Base-by-base conservation (phyloP, 2,329 filamentous ascomycete genomes). In the Calonectria pseudoreteaudii region DNA sequence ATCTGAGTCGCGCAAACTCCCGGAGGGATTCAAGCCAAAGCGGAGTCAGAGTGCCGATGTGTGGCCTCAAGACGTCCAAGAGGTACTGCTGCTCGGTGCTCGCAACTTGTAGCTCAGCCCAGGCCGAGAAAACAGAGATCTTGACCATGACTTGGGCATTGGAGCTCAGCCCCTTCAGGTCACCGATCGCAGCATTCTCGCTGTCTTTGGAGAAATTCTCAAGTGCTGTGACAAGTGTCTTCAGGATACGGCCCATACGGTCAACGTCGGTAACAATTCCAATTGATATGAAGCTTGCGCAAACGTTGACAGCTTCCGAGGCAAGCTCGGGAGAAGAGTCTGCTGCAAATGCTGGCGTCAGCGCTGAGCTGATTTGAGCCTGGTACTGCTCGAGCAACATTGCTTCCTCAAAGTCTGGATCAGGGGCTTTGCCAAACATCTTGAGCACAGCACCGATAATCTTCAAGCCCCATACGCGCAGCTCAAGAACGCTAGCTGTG, bases 121-220 rank as follows among this genome's bases (percentile, higher is more conserved):
- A 99, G 1, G 96, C 97, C 1, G 96, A 97, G 84, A 98, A 98
- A 2, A 99, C 94, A 0, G 97, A 94, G 91, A 98, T 97, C 84
- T 98, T 98, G 70, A 99, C 95, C 97, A 99, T 99, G 64, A 98
- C 95, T 81, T 97, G 94, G 0, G 97, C 96, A 83, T 99, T 99
- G 2, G 96, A 95, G 82, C 96, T 98, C 23, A 99, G 91, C 0
- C 95, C 95, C 84, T 95, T 95, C 8, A 99, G 88, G 78, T 99
- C 97, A 20, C 97, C 97, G 81, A 99, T 98, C 28, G 95, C 92
- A 0, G 94, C 95, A 53, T 93, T 94, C 79, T 97, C 94, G 1
- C 91, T 89, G 75, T 97, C 94, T 58, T 90, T 92, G 2, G 95
- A 95, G 81, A 98, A 98, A 84, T 96, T 98, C 80, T 98, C 96